Conservation (phyloP, 441 rosid genomes). For the Adansonia madagascariensis region DNA sequence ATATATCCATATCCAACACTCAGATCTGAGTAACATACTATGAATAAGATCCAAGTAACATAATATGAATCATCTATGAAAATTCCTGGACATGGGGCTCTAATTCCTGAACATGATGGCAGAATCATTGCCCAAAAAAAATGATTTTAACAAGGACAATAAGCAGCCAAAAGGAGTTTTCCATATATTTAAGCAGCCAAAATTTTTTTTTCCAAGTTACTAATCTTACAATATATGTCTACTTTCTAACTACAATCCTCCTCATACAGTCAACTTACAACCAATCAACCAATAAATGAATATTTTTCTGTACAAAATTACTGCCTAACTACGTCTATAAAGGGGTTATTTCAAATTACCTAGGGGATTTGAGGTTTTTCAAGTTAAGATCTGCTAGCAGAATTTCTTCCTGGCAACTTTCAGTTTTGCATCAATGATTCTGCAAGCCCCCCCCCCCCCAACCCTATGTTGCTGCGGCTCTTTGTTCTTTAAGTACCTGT, state of each 20-base stretch:
- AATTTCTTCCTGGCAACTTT: conserved; percentile 6
- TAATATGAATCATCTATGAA: too few species aligned
- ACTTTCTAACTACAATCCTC: conserved; percentile 19
- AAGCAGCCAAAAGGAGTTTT: not conserved
- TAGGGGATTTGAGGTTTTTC: conserved; percentile 8
- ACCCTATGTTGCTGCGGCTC: too few species aligned
- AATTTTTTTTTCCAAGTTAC: not conserved
- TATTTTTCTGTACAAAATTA: conserved; percentile 48
- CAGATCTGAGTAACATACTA: too few species aligned
- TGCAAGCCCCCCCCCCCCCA: not conserved
- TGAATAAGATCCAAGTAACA: too few species aligned
- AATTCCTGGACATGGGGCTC: not conserved
- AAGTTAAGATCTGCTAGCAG: not conserved
- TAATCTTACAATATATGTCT: conserved; percentile 14
- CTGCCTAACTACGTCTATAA: conserved; percentile 28
- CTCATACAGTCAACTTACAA: conserved; percentile 28
- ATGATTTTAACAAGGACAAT: not conserved
- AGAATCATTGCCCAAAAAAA: not conserved
- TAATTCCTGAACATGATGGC: not conserved
- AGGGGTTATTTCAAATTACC: conserved; percentile 20
- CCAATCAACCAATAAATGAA: conserved; percentile 66
- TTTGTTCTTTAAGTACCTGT: too few species aligned
- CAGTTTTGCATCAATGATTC: conserved; percentile 9
- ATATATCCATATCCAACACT: too few species aligned
- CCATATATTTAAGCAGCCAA: not conserved